A percentile compares a stretch with the other conserved stretches of the same genome.
Conservation (phyloP, 306 rosid genomes). For the Psophocarpus tetragonolobus region DNA sequence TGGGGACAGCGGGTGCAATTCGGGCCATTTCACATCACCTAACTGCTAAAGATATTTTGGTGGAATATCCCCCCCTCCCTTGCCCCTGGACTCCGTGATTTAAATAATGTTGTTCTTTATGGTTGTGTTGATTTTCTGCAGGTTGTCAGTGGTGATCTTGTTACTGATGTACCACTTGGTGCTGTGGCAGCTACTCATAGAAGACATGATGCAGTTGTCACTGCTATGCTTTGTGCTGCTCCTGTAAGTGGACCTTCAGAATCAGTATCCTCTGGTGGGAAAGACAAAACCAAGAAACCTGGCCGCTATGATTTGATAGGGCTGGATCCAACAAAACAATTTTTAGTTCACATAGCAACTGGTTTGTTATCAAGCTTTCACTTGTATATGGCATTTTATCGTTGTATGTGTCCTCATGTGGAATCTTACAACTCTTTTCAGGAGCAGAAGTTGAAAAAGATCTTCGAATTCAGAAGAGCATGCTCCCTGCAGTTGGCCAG, state of each 20-base stretch:
- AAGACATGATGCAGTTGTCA: conserved; percentile 88
- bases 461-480: conserved; percentile 84
- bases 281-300: conserved; percentile 89
- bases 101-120: conserved; percentile 22
- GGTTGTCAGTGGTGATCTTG: conserved; percentile 98
- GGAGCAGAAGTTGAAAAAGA: conserved; percentile 89
- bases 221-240: conserved; percentile 89
- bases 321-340: conserved; percentile 85
- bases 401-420: conserved; percentile 27
- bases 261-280: conserved; percentile 82
- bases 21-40: conserved; percentile 82
- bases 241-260: conserved; percentile 88
- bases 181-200: conserved; percentile 97
- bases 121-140: conserved; percentile 50
- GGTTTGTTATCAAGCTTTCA: conserved; percentile 51
- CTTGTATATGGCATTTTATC: conserved; percentile 8
- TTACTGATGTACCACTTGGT: conserved; percentile 93
- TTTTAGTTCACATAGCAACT: conserved; percentile 81
- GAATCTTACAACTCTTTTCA: conserved; percentile 44
- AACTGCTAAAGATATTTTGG: conserved; percentile 90
- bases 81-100: conserved; percentile 7
- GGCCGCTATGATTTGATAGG: conserved; percentile 83
- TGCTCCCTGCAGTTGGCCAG: conserved; percentile 85
- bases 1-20: conserved; percentile 96
- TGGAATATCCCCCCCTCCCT: conserved; percentile 29